These are phyloP conservation scores for Neostapfia colusana DNA, from an alignment of 176 grass and related monocot genomes.

Conservation along the genomic window DNA sequence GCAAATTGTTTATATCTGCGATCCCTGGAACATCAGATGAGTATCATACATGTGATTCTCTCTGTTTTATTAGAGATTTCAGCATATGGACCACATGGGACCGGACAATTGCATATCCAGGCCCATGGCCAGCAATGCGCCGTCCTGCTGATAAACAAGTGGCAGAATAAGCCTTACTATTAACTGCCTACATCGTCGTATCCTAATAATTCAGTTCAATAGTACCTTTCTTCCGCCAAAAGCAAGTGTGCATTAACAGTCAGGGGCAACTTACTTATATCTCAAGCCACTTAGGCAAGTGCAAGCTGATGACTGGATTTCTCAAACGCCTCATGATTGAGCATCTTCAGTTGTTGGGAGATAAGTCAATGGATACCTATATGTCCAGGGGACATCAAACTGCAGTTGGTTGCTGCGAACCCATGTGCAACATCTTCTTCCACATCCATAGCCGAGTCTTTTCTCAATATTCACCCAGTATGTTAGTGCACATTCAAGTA, in stretches of 20 bases:
- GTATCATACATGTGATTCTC: background rate
- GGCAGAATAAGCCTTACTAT: background rate
- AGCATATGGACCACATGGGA: slow-evolving; percentile 14
- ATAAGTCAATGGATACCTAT: background rate
- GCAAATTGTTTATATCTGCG: background rate
- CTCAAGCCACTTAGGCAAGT: slow-evolving; percentile 30
- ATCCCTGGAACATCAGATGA: background rate
- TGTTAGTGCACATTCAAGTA: background rate
- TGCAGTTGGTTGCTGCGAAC: no score
- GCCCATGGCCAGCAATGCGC: background rate
- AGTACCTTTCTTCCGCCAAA: slow-evolving; percentile 46
- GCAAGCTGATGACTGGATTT: background rate
- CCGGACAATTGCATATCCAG: background rate
- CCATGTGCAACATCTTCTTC: background rate
- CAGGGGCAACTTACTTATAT: slow-evolving; percentile 26
- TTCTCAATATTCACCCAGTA: no score
- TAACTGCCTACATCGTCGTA: background rate
- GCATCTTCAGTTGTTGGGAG: slow-evolving; percentile 10
- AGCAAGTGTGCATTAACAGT: slow-evolving; percentile 22
- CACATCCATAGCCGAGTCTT: no score
- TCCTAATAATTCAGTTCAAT: slow-evolving; percentile 42
- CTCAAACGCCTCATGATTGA: slow-evolving; percentile 15
- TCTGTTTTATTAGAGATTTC: background rate
- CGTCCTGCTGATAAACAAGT: background rate
- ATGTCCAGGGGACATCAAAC: background rate